These are phyloP conservation scores for Firmiana major DNA, from an alignment of 345 rosid genomes.

Conservation along the genomic window DNA sequence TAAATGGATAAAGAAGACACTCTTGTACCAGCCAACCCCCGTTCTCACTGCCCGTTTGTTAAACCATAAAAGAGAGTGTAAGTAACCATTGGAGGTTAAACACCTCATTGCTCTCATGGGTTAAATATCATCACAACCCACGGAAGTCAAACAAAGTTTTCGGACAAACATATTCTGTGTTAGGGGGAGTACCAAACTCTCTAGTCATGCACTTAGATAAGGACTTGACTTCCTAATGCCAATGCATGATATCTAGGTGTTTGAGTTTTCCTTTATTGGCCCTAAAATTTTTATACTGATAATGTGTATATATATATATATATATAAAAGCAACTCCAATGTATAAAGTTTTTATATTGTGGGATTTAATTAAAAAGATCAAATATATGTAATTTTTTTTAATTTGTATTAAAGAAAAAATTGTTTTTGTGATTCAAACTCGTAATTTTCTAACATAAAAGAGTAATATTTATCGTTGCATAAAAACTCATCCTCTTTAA, in stretches of 20 bases:
- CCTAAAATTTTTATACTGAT: too few species aligned
- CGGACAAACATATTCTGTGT: slow-evolving; percentile 1
- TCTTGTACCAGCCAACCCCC: slow-evolving; percentile 14
- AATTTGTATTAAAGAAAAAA: too few species aligned
- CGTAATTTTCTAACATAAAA: too few species aligned
- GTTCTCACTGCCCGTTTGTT: slow-evolving; percentile 14
- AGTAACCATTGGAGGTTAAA: slow-evolving; percentile 15
- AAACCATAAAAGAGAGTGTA: background rate
- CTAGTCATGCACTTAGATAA: background rate
- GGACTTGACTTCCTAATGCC: background rate
- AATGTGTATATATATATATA: too few species aligned
- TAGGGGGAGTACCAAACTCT: background rate
- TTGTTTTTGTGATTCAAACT: too few species aligned
- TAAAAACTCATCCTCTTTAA: too few species aligned
- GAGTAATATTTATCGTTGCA: too few species aligned
- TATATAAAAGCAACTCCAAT: too few species aligned
- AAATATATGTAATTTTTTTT: too few species aligned
- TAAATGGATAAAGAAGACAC: slow-evolving; percentile 29
- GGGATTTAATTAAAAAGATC: too few species aligned
- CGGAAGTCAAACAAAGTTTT: slow-evolving; percentile 19
- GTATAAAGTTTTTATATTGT: too few species aligned
- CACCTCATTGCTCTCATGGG: background rate
- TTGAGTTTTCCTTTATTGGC: too few species aligned
- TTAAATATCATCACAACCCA: background rate
- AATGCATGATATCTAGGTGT: background rate